Evolutionary conservation across 805 yeast genomes (phyloP), one percentile per base, ranked within the genome.

Genomic region (Nakazawaea ernobii): DNA sequence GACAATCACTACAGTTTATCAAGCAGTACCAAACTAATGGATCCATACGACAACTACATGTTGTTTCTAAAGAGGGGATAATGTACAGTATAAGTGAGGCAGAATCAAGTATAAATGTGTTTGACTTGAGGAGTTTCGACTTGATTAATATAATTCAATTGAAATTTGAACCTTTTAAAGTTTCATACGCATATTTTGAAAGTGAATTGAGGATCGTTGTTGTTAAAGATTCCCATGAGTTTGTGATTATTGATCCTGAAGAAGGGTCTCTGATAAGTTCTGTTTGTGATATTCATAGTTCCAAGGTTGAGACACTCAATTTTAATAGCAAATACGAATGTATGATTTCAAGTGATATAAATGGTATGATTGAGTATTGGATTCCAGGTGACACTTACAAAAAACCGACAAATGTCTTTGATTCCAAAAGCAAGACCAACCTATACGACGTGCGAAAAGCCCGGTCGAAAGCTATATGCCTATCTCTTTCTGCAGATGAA

Each of bases 301-400:
- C 42, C 14, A 53, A 61, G 3, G 60, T 66, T 5, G 24, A 20
- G 8, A 39, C 51, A 7, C 27, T 67, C 29, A 53, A 46, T 2
- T 67, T 53, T 52, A 57, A 61, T 35, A 10, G 52, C 2, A 33
- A 9, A 24, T 51, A 51, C 27, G 52, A 63, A 37, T 61, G 67
- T 46, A 54, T 56, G 11, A 49, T 67, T 7, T 56, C 65, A 1
- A 45, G 52, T 10, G 71, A 67, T 41, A 30, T 27, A 2, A 45
- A 45, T 9, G 71, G 71, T 9, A 63, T 62, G 64, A 50, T 67
- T 11, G 71, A 67, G 51, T 67, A 68, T 47, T 67, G 71, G 71
- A 50, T 47, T 7, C 59, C 63, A 2, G 49, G 38, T 3, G 43
- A 42, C 3, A 15, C 15, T 39, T 46, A 35, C 48, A 41, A 42